Evolutionary conservation across 2,329 filamentous ascomycete species (phyloP).

Genomic region (Hypoxylon sp.): DNA sequence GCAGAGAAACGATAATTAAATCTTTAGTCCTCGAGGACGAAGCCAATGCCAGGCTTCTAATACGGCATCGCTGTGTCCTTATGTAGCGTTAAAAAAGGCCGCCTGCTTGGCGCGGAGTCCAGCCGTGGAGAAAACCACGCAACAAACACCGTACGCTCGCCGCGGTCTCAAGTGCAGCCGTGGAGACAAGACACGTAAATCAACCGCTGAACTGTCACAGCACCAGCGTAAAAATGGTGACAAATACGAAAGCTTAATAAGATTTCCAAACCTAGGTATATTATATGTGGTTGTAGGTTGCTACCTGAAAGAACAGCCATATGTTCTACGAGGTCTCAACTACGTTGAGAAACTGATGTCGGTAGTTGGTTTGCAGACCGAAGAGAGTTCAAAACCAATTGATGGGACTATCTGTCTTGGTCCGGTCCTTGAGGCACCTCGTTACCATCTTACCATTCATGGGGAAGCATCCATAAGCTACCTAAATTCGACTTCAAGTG

Average conservation of each 20-base stretch:
- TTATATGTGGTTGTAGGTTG: background rate
- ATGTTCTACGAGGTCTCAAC: background rate
- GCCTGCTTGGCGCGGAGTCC: conserved; percentile 28
- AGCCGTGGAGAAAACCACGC: conserved; percentile 30
- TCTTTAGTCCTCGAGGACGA: conserved; percentile 1
- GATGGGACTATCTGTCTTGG: background rate
- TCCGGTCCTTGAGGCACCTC: background rate
- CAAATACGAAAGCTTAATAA: background rate
- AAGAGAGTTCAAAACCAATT: background rate
- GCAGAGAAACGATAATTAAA: background rate
- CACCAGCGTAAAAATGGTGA: conserved; percentile 31
- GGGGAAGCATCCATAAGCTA: background rate
- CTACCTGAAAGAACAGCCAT: background rate
- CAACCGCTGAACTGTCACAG: conserved; percentile 31
- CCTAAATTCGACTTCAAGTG: background rate
- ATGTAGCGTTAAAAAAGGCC: conserved; percentile 33
- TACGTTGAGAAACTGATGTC: background rate
- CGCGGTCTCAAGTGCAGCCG: conserved; percentile 28
- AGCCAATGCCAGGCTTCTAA: conserved; percentile 26
- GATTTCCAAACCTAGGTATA: background rate
- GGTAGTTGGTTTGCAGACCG: background rate
- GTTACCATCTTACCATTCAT: background rate
- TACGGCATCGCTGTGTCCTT: conserved; percentile 33
- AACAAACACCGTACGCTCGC: conserved; percentile 30
- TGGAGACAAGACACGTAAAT: conserved; percentile 40